Evolutionary conservation across 192 early-diverging fungal species (phyloP).

Genomic region (Irineochytrium annulatum): DNA sequence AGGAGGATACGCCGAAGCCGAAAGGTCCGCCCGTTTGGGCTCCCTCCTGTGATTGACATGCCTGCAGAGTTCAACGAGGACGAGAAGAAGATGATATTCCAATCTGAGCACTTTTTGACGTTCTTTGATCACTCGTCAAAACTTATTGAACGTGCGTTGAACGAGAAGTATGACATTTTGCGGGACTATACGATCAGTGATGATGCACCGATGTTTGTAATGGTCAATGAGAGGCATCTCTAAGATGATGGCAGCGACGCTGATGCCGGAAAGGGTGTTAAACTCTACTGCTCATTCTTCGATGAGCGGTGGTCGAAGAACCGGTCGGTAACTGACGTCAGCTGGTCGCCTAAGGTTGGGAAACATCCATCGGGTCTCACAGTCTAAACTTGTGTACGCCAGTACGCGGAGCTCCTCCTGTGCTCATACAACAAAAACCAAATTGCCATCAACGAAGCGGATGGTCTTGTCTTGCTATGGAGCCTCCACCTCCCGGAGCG

Average conservation of each 20-base stretch:
- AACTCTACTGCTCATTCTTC: slow-evolving; percentile 66
- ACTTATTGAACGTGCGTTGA: slow-evolving; percentile 84
- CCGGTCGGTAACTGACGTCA: slow-evolving; percentile 86
- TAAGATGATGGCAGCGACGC: slow-evolving; percentile 46
- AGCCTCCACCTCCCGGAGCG: slow-evolving; percentile 81
- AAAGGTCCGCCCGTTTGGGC: too few relatives aligned
- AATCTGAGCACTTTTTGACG: slow-evolving; percentile 69
- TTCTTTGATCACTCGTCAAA: slow-evolving; percentile 88
- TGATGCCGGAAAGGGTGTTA: slow-evolving; percentile 62
- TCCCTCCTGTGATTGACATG: neutral
- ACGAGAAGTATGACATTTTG: slow-evolving; percentile 85
- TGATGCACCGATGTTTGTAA: slow-evolving; percentile 8
- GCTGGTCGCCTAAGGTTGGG: slow-evolving; percentile 76
- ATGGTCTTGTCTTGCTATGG: slow-evolving; percentile 95
- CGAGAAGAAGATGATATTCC: slow-evolving; percentile 71
- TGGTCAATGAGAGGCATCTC: neutral
- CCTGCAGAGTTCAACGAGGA: slow-evolving; percentile 75
- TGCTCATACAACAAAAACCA: slow-evolving; percentile 92
- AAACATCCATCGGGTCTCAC: neutral
- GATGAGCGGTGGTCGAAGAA: slow-evolving; percentile 82
- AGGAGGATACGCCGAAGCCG: slow-evolving; percentile 36
- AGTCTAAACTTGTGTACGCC: neutral
- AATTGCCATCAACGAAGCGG: slow-evolving; percentile 79
- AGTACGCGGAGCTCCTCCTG: slow-evolving; percentile 85
- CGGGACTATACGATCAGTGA: slow-evolving; percentile 73